A percentile compares a stretch with the other conserved stretches of the same genome.
These are phyloP conservation scores for Chaetomidium leptoderma DNA, from an alignment of 495 filamentous ascomycete genomes.

Conservation along the genomic window DNA sequence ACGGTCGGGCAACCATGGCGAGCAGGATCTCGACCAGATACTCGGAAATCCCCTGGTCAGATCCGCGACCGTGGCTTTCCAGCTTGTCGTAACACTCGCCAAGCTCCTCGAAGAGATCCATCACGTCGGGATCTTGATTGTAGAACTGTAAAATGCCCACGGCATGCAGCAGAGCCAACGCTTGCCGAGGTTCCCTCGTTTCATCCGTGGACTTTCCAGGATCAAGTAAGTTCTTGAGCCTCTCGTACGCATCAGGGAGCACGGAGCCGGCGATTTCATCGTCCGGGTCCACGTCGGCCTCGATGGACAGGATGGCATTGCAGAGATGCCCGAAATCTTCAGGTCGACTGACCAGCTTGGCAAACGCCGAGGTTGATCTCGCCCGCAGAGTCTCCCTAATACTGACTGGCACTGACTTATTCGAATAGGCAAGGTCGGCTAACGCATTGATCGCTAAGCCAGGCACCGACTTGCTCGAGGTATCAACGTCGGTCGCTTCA, in stretches of 20 bases:
- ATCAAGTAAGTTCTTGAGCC: conserved; percentile 64
- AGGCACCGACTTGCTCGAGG: conserved; percentile 32
- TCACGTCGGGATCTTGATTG: conserved; percentile 78
- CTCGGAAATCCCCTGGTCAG: conserved; percentile 58
- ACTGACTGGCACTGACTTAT: conserved; percentile 50
- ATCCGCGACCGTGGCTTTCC: conserved; percentile 24
- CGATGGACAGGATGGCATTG: conserved; percentile 43
- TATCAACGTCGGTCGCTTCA: conserved; percentile 11
- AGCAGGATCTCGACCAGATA: conserved; percentile 83
- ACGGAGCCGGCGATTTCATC: conserved; percentile 53
- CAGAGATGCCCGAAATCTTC: conserved; percentile 51
- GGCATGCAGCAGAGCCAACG: conserved; percentile 79
- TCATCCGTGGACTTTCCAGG: conserved; percentile 43
- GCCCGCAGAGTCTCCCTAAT: conserved; percentile 67
- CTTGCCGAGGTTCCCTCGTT: conserved; percentile 43
- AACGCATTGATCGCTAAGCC: conserved; percentile 42
- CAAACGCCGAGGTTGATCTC: conserved; percentile 58
- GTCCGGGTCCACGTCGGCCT: conserved; percentile 54
- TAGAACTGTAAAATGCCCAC: conserved; percentile 84
- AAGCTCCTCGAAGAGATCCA: conserved; percentile 37
- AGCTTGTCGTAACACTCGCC: conserved; percentile 55
- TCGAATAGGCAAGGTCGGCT: conserved; percentile 49
- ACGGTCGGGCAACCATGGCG: conserved; percentile 80
- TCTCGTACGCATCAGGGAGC: conserved; percentile 58
- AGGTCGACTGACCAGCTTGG: conserved; percentile 62